Evolutionary conservation across 108 stramenopile genomes (phyloP), one percentile per base, ranked within the genome.

Genomic region (Skeletonema grethae): DNA sequence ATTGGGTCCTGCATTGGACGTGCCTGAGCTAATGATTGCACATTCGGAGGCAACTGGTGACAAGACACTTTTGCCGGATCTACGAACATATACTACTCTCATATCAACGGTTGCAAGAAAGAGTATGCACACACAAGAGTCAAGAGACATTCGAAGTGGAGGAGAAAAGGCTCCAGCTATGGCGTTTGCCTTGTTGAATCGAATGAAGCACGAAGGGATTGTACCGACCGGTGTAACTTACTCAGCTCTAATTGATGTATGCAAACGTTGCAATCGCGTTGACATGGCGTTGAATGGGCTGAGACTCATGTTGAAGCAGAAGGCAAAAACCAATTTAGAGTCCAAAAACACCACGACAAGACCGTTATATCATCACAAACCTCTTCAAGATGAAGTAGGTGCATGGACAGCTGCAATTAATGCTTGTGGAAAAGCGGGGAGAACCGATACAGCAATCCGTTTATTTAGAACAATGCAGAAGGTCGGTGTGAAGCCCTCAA

Each of bases 401-500:
- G 94, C 94, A 12, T 95, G 94, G 94, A 96, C 92, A 13, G 90
- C 95, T 48, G 91, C 95, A 6, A 96, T 96, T 39, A 83, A 93
- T 74, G 95, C 95, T 8, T 92, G 90, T 80, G 95, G 92, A 7
- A 94, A 93, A 77, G 67, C 84, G 3, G 92, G 90, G 8, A 64
- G 90, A 16, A 80, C 86, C 18, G 88, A 94, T 50, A 90, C 91
- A 20, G 91, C 92, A 4, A 55, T 90, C 8, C 63, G 79, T 38
- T 70, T 95, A 2, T 93, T 95, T 64, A 25, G 67, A 1, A 79
- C 86, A 59, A 93, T 95, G 90, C 86, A 89, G 45, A 78, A 76
- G 8, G 88, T 85, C 73, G 86, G 83, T 7, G 88, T 89, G 5
- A 67, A 83, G 25, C 92, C 95, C 66, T 82, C 84, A 4, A 63